A percentile compares a stretch with the other conserved stretches of the same genome.
Conservation (phyloP, 2,329 filamentous ascomycete genomes). For the Monosporascus sp. region DNA sequence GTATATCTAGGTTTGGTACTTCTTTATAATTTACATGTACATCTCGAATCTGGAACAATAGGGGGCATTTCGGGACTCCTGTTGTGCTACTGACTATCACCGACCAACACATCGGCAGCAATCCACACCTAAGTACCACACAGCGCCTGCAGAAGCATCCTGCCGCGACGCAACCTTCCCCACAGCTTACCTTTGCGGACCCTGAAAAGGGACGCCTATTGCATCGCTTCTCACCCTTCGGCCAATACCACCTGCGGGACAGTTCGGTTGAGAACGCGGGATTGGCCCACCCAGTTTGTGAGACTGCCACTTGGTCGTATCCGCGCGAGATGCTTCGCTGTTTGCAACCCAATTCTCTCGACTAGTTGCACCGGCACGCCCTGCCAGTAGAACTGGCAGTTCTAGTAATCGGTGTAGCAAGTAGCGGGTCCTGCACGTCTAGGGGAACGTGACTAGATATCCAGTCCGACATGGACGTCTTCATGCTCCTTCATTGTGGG, state of each 20-base stretch:
- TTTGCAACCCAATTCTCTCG: background rate
- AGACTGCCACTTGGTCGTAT: background rate
- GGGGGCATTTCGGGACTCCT: background rate
- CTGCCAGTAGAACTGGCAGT: background rate
- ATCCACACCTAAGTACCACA: background rate
- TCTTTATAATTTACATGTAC: background rate
- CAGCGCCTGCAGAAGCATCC: background rate
- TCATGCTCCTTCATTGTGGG: conserved; percentile 52
- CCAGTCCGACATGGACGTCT: conserved; percentile 22
- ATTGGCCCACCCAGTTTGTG: background rate
- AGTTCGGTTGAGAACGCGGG: background rate
- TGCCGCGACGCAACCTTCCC: background rate
- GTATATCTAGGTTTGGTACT: background rate
- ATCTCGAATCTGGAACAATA: background rate
- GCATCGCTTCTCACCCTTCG: background rate
- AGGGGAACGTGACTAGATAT: conserved; percentile 9
- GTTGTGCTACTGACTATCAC: background rate
- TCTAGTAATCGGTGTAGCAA: background rate
- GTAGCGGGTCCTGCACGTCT: background rate
- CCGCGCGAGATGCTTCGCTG: background rate
- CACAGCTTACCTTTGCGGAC: background rate
- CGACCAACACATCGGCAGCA: background rate
- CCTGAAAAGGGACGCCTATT: background rate
- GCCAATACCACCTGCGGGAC: background rate
- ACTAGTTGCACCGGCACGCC: background rate